phyloP scores from a whole-genome alignment of 2,329 filamentous ascomycete species.

The Aaosphaeria arxii region DNA sequence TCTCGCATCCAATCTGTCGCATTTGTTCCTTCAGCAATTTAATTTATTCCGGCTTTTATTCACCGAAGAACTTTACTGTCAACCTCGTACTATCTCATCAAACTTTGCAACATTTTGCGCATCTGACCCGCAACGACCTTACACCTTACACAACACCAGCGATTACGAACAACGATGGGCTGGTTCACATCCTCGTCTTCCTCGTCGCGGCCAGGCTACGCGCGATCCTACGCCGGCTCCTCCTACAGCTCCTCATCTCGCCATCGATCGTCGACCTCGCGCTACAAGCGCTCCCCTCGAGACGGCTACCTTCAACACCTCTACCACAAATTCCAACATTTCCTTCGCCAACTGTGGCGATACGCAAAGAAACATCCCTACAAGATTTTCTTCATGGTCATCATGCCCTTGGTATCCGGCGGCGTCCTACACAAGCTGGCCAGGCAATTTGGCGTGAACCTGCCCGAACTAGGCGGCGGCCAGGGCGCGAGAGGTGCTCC shows the following conservation, averaged over 20 bases:
- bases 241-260: slow-evolving; percentile 24
- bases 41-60: too few species aligned
- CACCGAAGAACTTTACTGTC: too few species aligned
- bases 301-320: slow-evolving; percentile 73
- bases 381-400: slow-evolving; percentile 85
- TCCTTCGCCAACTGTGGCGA: slow-evolving; percentile 75
- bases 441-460: slow-evolving; percentile 71
- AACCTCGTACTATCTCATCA: background rate
- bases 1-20: too few species aligned
- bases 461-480: slow-evolving; percentile 57
- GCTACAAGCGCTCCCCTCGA: slow-evolving; percentile 75
- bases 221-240: slow-evolving; percentile 22
- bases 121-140: too few species aligned
- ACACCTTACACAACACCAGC: too few species aligned
- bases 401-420: slow-evolving; percentile 83
- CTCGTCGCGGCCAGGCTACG: slow-evolving; percentile 27
- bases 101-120: slow-evolving; percentile 4
- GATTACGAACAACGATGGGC: slow-evolving; percentile 19
- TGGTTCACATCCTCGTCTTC: slow-evolving; percentile 33
- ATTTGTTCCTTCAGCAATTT: too few species aligned
- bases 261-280: slow-evolving; percentile 59
- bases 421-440: slow-evolving; percentile 78
- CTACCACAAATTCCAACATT: slow-evolving; percentile 71
- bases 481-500: slow-evolving; percentile 21
- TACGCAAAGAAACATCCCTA: slow-evolving; percentile 81